Evolutionary conservation across 176 grass and related monocot species (phyloP).

Genomic region (Avena insularis): DNA sequence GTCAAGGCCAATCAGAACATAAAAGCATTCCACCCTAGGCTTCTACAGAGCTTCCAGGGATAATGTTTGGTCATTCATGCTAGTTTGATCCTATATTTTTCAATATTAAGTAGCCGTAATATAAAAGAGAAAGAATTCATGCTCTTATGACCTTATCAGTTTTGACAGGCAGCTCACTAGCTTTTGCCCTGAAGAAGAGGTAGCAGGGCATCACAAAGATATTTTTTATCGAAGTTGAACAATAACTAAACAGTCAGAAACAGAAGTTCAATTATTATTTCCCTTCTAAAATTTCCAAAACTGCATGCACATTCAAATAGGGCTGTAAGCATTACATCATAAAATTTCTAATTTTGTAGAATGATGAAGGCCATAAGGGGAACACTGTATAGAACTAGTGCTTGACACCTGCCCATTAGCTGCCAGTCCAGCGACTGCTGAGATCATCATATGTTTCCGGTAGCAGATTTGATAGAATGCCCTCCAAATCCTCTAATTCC

Average conservation of each 20-base stretch:
- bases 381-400: background rate
- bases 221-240: constrained; percentile 18
- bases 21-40: background rate
- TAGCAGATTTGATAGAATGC: constrained; percentile 47
- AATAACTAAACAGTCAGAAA: constrained; percentile 9
- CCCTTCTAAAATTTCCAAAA: too few species aligned
- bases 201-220: background rate
- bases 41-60: background rate
- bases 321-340: background rate
- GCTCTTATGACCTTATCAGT: background rate
- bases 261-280: background rate
- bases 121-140: background rate
- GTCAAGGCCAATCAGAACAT: background rate
- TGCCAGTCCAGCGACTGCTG: constrained; percentile 26
- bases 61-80: background rate
- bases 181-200: constrained; percentile 8
- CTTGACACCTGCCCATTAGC: constrained; percentile 39
- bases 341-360: background rate
- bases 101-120: background rate
- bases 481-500: constrained; percentile 29
- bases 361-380: constrained; percentile 25
- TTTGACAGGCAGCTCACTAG: constrained; percentile 14
- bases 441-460: constrained; percentile 52
- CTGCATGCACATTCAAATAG: too few species aligned
- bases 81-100: background rate